These are phyloP conservation scores for Pistacia integerrima DNA, from an alignment of 345 rosid genomes.

Conservation along the genomic window DNA sequence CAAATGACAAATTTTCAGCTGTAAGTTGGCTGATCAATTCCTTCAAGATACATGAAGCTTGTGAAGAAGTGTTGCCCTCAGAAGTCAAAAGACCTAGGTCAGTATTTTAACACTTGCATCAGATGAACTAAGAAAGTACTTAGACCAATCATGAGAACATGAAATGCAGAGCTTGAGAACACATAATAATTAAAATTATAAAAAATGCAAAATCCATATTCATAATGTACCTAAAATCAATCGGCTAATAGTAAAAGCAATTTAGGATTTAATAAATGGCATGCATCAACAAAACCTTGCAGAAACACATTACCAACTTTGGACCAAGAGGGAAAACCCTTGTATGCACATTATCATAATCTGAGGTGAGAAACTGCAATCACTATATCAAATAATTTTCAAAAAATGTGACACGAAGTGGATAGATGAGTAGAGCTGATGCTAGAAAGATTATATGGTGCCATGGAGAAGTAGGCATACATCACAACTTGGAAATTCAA, in stretches of 20 bases:
- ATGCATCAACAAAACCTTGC: not conserved
- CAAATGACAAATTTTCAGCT: conserved; percentile 36
- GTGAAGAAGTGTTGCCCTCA: conserved; percentile 52
- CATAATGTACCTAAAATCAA: not conserved
- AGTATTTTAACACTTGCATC: conserved; percentile 10
- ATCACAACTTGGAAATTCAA: not conserved
- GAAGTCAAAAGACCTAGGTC: conserved; percentile 67
- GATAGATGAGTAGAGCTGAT: not conserved
- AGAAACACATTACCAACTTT: not conserved
- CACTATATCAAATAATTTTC: not conserved
- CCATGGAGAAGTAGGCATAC: not conserved
- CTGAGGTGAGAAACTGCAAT: not conserved
- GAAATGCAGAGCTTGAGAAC: not conserved
- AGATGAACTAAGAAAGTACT: not conserved
- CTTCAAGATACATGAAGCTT: conserved; percentile 57
- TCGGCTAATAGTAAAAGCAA: not conserved
- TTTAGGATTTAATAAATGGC: not conserved
- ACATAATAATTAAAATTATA: not conserved
- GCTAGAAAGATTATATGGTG: not conserved
- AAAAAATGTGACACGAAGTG: not conserved
- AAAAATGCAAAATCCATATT: not conserved
- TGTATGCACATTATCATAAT: not conserved
- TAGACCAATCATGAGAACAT: not conserved
- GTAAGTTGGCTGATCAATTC: conserved; percentile 53
- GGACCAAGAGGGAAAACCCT: not conserved